These are phyloP conservation scores for Phanerochaete carnosa DNA, from an alignment of 768 basidiomycete genomes.

Conservation along the genomic window DNA sequence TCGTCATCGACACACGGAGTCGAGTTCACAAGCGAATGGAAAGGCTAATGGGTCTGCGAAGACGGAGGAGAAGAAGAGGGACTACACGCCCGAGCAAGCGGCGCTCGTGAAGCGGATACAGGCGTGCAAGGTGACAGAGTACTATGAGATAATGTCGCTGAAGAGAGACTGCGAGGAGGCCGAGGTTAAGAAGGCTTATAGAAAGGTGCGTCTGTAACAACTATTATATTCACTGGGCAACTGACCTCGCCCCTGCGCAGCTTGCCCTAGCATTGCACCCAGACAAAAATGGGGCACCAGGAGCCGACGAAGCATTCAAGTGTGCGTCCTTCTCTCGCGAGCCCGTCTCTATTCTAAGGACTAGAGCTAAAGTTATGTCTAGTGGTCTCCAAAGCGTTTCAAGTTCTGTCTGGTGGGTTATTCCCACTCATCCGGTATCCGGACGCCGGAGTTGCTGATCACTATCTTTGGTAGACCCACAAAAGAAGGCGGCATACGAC, in stretches of 20 bases:
- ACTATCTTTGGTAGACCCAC: conserved; percentile 51
- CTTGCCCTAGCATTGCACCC: conserved; percentile 87
- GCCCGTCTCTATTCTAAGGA: neutral
- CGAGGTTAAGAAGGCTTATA: conserved; percentile 92
- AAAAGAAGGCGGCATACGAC: conserved; percentile 88
- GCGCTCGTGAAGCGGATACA: conserved; percentile 84
- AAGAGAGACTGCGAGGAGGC: conserved; percentile 79
- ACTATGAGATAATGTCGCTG: conserved; percentile 87
- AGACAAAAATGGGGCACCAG: conserved; percentile 95
- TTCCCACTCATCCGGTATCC: no score
- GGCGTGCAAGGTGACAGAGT: conserved; percentile 82
- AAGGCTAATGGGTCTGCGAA: conserved; percentile 47
- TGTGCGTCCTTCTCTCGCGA: conserved; percentile 47
- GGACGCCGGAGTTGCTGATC: neutral
- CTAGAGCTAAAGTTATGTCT: conserved; percentile 6
- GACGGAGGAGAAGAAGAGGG: conserved; percentile 62
- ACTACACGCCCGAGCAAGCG: conserved; percentile 82
- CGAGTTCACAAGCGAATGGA: conserved; percentile 32
- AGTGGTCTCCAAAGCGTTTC: conserved; percentile 99
- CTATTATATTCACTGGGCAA: neutral
- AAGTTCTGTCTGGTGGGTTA: conserved; percentile 74
- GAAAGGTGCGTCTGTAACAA: conserved; percentile 60
- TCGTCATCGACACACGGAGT: conserved; percentile 49
- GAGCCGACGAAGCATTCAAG: conserved; percentile 98
- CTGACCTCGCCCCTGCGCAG: conserved; percentile 36